Conservation (phyloP, 179 eudicot genomes). For the Spergularia azorica region DNA sequence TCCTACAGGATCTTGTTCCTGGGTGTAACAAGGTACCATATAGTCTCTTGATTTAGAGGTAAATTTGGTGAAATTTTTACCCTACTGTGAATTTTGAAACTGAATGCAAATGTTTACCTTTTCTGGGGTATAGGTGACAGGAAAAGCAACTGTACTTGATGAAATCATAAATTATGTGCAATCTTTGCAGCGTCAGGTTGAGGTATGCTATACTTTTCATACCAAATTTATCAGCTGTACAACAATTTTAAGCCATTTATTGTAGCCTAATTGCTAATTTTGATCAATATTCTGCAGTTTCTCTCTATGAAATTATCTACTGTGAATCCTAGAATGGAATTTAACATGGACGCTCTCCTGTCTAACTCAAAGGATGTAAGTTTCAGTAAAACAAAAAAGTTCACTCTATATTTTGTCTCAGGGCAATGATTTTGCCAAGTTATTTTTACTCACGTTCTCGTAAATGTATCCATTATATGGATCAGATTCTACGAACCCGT, state of each 20-base stretch:
- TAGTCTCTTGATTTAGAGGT: neutral
- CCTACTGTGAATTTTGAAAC: neutral
- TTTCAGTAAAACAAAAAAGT: neutral
- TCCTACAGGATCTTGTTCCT: constrained; percentile 92
- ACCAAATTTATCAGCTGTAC: neutral
- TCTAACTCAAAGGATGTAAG: constrained; percentile 68
- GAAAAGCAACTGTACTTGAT: constrained; percentile 83
- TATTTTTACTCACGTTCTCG: too few relatives aligned
- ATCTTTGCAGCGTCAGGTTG: constrained; percentile 77
- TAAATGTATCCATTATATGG: too few relatives aligned
- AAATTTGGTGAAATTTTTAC: neutral
- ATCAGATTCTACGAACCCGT: too few relatives aligned
- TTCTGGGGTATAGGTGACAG: constrained; percentile 56
- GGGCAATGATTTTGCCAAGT: too few relatives aligned
- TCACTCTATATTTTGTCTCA: neutral
- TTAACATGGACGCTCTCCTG: constrained; percentile 51
- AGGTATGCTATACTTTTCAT: constrained; percentile 41
- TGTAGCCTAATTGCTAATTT: neutral
- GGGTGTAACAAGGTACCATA: constrained; percentile 83
- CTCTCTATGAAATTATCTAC: constrained; percentile 62
- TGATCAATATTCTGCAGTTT: constrained; percentile 34
- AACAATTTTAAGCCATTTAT: neutral
- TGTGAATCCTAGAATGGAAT: constrained; percentile 55
- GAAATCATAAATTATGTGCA: constrained; percentile 85
- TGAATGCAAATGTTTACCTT: constrained; percentile 12